Conservation (phyloP, 2,329 filamentous ascomycete genomes). For the Paraconiothyrium sp. region DNA sequence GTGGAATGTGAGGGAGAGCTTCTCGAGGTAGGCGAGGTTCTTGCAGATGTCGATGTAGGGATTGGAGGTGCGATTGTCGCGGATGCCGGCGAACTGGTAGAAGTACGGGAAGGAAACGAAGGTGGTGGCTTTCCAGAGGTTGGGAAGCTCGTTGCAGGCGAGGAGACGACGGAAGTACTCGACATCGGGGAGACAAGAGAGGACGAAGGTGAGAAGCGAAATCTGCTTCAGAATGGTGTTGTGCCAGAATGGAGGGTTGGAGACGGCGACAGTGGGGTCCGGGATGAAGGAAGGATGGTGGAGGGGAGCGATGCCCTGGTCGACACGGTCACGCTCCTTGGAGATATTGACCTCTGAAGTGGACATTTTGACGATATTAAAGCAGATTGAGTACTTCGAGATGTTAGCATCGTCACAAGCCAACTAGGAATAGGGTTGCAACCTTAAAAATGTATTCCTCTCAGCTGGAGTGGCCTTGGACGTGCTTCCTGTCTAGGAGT, state of each 20-base stretch:
- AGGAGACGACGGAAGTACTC: constrained; percentile 23
- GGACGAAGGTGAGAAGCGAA: constrained; percentile 20
- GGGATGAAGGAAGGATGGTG: constrained; percentile 25
- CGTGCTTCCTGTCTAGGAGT: neutral
- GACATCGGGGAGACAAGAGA: constrained; percentile 26
- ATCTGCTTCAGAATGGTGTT: constrained; percentile 13
- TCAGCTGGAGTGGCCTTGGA: no score
- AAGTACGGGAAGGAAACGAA: constrained; percentile 56
- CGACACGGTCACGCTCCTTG: constrained; percentile 23
- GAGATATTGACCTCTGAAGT: constrained; percentile 19
- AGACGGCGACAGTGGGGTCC: neutral
- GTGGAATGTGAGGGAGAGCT: constrained; percentile 81
- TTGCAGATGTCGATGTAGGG: constrained; percentile 89
- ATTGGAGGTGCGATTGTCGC: constrained; percentile 86
- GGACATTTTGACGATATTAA: neutral
- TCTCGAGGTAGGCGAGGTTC: constrained; percentile 81
- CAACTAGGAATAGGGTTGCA: no score
- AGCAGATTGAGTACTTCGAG: no score
- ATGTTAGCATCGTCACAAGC: no score
- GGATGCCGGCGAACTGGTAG: constrained; percentile 68
- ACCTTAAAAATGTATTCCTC: no score
- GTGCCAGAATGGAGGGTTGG: constrained; percentile 18
- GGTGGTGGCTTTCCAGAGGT: constrained; percentile 32
- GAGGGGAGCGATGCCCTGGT: constrained; percentile 10
- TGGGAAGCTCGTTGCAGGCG: constrained; percentile 14